Evolutionary conservation across 139 green algal species (phyloP).

Genomic region (Micractinium sp.): DNA sequence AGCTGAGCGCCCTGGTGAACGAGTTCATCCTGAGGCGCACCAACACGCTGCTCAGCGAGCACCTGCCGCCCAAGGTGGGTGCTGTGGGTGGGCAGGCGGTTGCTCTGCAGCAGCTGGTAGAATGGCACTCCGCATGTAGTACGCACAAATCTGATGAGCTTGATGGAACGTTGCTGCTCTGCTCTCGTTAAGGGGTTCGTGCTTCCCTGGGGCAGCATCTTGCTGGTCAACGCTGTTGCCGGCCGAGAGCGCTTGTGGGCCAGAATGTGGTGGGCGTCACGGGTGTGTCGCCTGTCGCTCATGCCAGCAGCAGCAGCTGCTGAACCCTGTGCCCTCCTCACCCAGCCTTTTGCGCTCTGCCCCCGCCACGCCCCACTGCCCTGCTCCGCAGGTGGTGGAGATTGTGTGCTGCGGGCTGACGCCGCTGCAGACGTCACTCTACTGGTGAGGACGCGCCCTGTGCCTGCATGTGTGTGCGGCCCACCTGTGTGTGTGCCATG

Average conservation of each 20-base stretch:
- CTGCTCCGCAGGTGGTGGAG: constrained; percentile 89
- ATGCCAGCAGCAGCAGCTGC: too few species aligned
- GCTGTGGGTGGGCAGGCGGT: neutral
- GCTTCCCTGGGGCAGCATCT: too few species aligned
- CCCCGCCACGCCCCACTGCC: constrained; percentile 94
- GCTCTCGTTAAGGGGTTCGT: too few species aligned
- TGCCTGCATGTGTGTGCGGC: too few species aligned
- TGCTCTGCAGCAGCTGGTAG: neutral
- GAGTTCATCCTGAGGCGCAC: constrained; percentile 97
- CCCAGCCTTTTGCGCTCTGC: constrained; percentile 32
- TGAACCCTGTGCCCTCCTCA: too few species aligned
- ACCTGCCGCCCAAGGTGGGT: constrained; percentile 95
- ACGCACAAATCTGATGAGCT: too few species aligned
- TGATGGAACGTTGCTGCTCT: too few species aligned
- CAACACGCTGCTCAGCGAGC: constrained; percentile 92
- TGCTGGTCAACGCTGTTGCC: neutral
- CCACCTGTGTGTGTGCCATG: too few species aligned
- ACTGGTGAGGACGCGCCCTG: constrained; percentile 49
- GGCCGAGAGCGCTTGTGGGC: too few species aligned
- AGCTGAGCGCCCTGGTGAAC: constrained; percentile 94
- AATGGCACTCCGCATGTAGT: too few species aligned
- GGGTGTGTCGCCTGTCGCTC: too few species aligned
- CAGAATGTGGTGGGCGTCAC: too few species aligned
- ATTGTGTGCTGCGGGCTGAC: constrained; percentile 96
- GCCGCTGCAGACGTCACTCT: constrained; percentile 89